Evolutionary conservation across 2,329 filamentous ascomycete genomes (phyloP).

Genomic region (Diaporthe eres): DNA sequence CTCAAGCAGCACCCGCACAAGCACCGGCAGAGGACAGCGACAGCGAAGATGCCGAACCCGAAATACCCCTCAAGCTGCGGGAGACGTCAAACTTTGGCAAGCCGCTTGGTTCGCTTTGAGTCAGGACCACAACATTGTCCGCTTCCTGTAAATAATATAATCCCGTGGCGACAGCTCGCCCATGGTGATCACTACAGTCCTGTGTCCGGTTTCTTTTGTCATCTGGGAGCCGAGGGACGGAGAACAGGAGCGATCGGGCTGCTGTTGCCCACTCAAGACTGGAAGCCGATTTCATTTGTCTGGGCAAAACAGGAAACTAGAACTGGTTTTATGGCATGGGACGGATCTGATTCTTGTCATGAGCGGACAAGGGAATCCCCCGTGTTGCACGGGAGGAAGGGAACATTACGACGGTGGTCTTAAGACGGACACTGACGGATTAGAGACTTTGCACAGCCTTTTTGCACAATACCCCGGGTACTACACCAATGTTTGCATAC

Average conservation of each 20-base stretch:
- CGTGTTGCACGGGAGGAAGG: neutral
- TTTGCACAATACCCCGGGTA: constrained; percentile 41
- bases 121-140: neutral
- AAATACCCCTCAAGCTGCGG: constrained; percentile 27
- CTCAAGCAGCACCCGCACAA: constrained; percentile 32
- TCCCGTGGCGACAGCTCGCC: neutral
- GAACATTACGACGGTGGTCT: neutral
- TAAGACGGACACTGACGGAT: constrained; percentile 4
- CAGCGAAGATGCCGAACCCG: constrained; percentile 48
- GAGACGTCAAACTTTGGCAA: constrained; percentile 64
- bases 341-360: constrained; percentile 13
- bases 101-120: constrained; percentile 55
- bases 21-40: constrained; percentile 41
- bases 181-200: neutral
- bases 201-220: constrained; percentile 11
- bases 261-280: neutral
- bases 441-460: constrained; percentile 31
- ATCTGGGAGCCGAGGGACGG: neutral
- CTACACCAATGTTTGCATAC: constrained; percentile 40
- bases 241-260: neutral
- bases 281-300: constrained; percentile 22
- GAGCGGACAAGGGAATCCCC: constrained; percentile 11
- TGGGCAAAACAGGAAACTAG: constrained; percentile 20
- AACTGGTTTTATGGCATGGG: constrained; percentile 1
- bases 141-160: constrained; percentile 27